A percentile compares a stretch with the other conserved stretches of the same genome.
Conservation (phyloP, 306 rosid species). For the Gillenia trifoliata region DNA sequence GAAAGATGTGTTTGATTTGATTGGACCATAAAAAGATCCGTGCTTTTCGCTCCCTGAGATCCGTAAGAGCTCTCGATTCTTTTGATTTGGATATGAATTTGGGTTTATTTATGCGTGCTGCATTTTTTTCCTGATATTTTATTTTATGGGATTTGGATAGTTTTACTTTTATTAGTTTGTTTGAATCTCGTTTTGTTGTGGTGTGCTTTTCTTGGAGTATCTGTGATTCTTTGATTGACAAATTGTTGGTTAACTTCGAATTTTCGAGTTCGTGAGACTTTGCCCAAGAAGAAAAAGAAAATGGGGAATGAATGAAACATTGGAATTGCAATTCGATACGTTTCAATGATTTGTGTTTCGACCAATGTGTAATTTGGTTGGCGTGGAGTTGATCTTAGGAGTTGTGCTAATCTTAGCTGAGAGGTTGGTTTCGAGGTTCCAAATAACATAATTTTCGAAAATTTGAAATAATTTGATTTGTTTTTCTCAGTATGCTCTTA, state of each 20-base stretch:
- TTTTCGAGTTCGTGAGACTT: neutral
- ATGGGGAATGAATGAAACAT: neutral
- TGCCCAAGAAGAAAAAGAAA: neutral
- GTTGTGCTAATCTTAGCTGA: constrained; percentile 4
- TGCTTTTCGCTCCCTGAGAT: constrained; percentile 14
- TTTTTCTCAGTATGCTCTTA: neutral
- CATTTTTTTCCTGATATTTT: constrained; percentile 6
- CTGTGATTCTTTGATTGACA: neutral
- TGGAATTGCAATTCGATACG: neutral
- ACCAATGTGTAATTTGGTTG: neutral
- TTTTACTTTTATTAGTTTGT: neutral
- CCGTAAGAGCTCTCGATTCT: constrained; percentile 24
- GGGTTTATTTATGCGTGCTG: neutral
- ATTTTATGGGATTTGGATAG: neutral
- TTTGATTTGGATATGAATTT: neutral
- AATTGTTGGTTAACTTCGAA: neutral
- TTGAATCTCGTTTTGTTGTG: neutral
- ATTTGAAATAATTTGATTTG: neutral
- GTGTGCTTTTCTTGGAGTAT: neutral
- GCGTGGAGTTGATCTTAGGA: neutral
- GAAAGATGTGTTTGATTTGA: constrained; percentile 16
- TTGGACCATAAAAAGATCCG: constrained; percentile 8
- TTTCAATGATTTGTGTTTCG: neutral
- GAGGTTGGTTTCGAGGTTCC: neutral
- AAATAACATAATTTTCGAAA: neutral